Evolutionary conservation across 73 alveolate genomes (phyloP).

Genomic region (Blepharisma stoltei): DNA sequence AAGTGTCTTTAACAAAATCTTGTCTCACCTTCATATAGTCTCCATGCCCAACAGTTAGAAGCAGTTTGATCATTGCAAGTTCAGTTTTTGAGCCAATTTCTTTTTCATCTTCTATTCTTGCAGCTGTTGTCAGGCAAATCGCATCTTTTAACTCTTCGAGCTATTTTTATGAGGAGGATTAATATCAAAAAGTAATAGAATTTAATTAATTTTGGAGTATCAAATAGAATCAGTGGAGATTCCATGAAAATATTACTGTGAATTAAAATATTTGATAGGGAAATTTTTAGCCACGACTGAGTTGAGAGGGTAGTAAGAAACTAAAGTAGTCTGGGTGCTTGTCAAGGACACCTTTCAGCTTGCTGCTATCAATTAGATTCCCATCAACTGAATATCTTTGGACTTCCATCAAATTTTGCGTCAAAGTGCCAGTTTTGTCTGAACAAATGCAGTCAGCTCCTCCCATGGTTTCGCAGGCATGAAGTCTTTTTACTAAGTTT

Average conservation of each 20-base stretch:
- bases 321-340: neutral
- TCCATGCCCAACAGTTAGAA: neutral
- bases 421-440: conserved; percentile 74
- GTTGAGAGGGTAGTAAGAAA: no score
- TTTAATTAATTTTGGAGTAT: no score
- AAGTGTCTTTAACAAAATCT: conserved; percentile 31
- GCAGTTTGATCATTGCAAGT: conserved; percentile 9
- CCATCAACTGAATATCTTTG: conserved; percentile 26
- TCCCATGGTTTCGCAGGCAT: conserved; percentile 92
- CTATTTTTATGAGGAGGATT: no score
- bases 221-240: no score
- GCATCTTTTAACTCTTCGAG: no score
- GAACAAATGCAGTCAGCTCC: conserved; percentile 79
- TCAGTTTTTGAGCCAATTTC: neutral
- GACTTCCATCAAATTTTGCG: conserved; percentile 62
- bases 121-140: neutral
- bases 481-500: conserved; percentile 62
- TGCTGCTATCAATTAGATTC: neutral
- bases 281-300: no score
- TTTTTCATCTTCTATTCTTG: neutral
- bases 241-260: no score
- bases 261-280: no score
- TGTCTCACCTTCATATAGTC: conserved; percentile 1
- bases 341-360: neutral
- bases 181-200: no score